Base-by-base conservation (phyloP, 1,284 basidiomycete genomes). In the Ceratobasidium sp. region DNA sequence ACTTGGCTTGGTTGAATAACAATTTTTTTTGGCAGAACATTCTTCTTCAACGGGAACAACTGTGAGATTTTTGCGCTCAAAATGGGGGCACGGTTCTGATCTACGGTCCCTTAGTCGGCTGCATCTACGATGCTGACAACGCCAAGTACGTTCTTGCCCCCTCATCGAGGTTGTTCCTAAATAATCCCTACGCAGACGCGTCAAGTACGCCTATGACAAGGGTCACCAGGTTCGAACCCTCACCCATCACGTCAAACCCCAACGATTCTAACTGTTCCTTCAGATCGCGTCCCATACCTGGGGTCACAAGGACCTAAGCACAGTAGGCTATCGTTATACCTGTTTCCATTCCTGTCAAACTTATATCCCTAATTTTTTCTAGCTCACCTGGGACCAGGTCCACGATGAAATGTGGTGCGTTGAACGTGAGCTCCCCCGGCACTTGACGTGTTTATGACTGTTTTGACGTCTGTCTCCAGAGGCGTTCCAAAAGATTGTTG, bases 41-140 rank as follows among this genome's bases (percentile, higher is more conserved):
- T 66, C 52, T 65, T 57, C 70, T 62, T 77, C 67, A 67, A 65
- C 43, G 68, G 69, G 13, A 64, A 75, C 17, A 77, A 68, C 61
- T 77, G 75, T 61, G 56, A 57, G 52, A 11, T 3, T 49, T 40
- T 15, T 44, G 19, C 7, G 11, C 64, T 61, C 40, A 61, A 11
- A n/a, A 51, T 51, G 15, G 15, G 17, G 37, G n/a, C 40, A 11
- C n/a, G 22, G 5, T 22, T n/a, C 32, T 19, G 17, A 43, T 68
- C n/a, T 13, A 71, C 15, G 56, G 22, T 52, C 59, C 32, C 25
- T 51, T 9, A 62, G 57, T 74, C 34, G 64, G 67, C 9, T 79
- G 77, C n/a, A 71, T 69, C 29, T 76, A 82, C 52, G 59, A 76
- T 11, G 37, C 75, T 17, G 61, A 78, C 29, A 76, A 73, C 34